Evolutionary conservation across 805 yeast genomes (phyloP).

Genomic region (Kuraishia floccosa): DNA sequence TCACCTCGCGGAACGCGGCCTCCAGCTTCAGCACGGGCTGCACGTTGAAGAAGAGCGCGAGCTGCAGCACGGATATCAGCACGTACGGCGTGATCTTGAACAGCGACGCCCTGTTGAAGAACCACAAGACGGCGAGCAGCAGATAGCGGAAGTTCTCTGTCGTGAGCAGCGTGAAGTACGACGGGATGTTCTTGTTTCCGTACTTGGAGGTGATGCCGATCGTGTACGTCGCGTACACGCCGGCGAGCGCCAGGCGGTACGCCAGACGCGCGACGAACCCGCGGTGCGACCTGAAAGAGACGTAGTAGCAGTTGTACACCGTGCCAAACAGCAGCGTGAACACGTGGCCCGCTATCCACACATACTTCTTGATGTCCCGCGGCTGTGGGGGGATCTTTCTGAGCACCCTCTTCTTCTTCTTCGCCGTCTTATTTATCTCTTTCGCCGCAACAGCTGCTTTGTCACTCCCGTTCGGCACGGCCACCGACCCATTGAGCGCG

Average conservation of each 20-base stretch:
- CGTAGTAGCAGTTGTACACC: slow-evolving; percentile 19
- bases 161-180: slow-evolving; percentile 51
- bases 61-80: slow-evolving; percentile 46
- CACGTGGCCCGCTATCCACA: slow-evolving; percentile 50
- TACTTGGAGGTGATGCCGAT: slow-evolving; percentile 48
- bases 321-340: slow-evolving; percentile 32
- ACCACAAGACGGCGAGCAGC: slow-evolving; percentile 45
- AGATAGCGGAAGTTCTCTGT: slow-evolving; percentile 70
- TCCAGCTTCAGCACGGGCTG: slow-evolving; percentile 26
- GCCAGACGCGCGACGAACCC: slow-evolving; percentile 34
- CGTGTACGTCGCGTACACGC: slow-evolving; percentile 39
- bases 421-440: not conserved
- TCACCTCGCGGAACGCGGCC: slow-evolving; percentile 26
- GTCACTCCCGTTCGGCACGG: too few species aligned
- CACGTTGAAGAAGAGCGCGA: slow-evolving; percentile 29
- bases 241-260: slow-evolving; percentile 46
- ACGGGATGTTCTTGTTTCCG: slow-evolving; percentile 45
- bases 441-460: too few species aligned
- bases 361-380: slow-evolving; percentile 28
- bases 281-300: slow-evolving; percentile 21
- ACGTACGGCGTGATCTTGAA: slow-evolving; percentile 56
- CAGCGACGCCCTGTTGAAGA: slow-evolving; percentile 49
- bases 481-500: too few species aligned
- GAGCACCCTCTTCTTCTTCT: slow-evolving; percentile 18
- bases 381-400: slow-evolving; percentile 20